A percentile compares a stretch with the other conserved stretches of the same genome.
Evolutionary conservation across 129 eudicot genomes (phyloP).

Genomic region (Cynara cardunculus): DNA sequence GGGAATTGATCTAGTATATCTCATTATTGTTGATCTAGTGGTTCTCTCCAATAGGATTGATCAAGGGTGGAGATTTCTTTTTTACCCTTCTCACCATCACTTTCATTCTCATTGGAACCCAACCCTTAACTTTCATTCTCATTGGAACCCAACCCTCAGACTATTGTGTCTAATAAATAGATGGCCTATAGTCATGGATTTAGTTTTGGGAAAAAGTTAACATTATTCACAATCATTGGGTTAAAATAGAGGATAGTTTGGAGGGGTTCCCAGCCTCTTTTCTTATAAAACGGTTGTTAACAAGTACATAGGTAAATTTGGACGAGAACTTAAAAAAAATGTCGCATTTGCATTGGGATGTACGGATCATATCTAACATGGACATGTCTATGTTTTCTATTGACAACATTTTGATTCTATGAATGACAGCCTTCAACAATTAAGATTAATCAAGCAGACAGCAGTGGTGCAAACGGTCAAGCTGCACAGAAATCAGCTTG

Average conservation of each 20-base stretch:
- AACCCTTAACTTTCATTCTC: too few species aligned
- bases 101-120: too few species aligned
- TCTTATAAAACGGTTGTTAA: neutral
- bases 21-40: too few species aligned
- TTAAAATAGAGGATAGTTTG: too few species aligned
- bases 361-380: neutral
- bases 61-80: too few species aligned
- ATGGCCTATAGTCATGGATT: neutral
- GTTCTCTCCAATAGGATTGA: too few species aligned
- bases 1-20: too few species aligned
- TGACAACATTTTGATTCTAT: neutral
- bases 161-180: neutral
- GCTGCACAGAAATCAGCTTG: constrained; percentile 60
- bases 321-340: neutral
- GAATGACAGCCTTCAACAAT: constrained; percentile 49
- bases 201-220: neutral
- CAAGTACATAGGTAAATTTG: neutral
- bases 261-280: too few species aligned
- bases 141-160: too few species aligned
- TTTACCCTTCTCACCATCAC: too few species aligned
- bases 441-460: constrained; percentile 54
- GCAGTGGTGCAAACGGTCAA: constrained; percentile 41
- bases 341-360: neutral
- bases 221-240: neutral
- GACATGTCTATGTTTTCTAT: constrained; percentile 5